Conservation (phyloP, 2,329 filamentous ascomycete species). For the Pseudonectria buxi region DNA sequence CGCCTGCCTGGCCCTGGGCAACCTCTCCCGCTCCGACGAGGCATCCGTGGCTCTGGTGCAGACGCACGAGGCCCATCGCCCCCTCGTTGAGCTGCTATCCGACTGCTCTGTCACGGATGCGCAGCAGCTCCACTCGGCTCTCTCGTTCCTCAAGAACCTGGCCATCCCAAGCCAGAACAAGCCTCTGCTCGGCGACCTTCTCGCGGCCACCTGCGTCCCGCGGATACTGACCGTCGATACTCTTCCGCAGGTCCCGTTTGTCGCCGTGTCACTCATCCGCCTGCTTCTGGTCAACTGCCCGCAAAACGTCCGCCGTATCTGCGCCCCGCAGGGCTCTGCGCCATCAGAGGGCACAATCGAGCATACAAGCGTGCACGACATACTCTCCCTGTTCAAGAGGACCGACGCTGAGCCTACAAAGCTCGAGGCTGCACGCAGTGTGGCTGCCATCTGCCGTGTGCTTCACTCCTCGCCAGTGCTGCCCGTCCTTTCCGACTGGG, state of each 20-base stretch:
- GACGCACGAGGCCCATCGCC: constrained; percentile 32
- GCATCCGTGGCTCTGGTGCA: constrained; percentile 45
- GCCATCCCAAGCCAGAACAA: constrained; percentile 53
- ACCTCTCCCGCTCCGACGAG: constrained; percentile 53
- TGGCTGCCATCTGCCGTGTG: constrained; percentile 46
- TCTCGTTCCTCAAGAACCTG: constrained; percentile 60
- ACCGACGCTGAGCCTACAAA: constrained; percentile 45
- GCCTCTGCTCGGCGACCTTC: constrained; percentile 39
- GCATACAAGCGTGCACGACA: constrained; percentile 28
- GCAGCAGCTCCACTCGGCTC: constrained; percentile 49
- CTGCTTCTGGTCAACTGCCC: constrained; percentile 48
- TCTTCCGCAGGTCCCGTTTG: constrained; percentile 51
- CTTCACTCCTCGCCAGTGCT: constrained; percentile 38
- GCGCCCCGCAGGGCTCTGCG: constrained; percentile 32
- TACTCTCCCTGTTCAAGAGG: constrained; percentile 32
- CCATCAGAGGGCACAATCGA: constrained; percentile 15
- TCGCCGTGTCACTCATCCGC: constrained; percentile 50
- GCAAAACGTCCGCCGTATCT: constrained; percentile 45
- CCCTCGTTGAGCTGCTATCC: constrained; percentile 40
- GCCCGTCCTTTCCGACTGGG: constrained; percentile 28
- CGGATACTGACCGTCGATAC: constrained; percentile 47
- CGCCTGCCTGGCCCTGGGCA: constrained; percentile 55
- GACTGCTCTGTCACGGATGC: constrained; percentile 34
- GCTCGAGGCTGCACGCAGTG: constrained; percentile 51
- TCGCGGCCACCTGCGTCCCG: constrained; percentile 41